Conservation (phyloP, 257 asterid genomes). For the Linaria vulgaris region DNA sequence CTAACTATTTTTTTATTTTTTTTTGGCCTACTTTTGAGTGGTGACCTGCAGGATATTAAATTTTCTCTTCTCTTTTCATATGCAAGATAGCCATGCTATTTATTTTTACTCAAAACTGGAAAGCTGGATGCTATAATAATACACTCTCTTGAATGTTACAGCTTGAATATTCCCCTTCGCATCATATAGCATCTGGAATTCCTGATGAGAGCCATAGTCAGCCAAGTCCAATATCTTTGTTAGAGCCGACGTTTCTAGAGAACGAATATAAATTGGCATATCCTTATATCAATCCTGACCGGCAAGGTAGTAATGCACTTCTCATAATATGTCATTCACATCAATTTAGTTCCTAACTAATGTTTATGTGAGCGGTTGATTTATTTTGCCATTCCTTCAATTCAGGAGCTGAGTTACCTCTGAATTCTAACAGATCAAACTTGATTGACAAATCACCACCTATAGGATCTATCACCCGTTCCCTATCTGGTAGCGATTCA, state of each 20-base stretch:
- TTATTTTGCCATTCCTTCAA: conserved; percentile 12
- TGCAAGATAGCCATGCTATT: neutral
- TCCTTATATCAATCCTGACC: conserved; percentile 40
- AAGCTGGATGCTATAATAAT: conserved; percentile 8
- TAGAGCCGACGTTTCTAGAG: conserved; percentile 69
- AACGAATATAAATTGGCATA: conserved; percentile 43
- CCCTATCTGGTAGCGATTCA: conserved; percentile 66
- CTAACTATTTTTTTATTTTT: too few relatives aligned
- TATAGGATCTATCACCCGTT: conserved; percentile 86
- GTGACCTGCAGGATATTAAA: too few relatives aligned
- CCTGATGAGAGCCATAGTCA: conserved; percentile 74
- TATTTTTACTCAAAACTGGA: neutral
- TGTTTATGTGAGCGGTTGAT: conserved; percentile 10
- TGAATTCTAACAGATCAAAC: conserved; percentile 48
- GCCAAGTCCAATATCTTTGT: conserved; percentile 91
- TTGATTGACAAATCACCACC: conserved; percentile 96
- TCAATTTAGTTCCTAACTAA: neutral
- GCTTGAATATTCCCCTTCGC: conserved; percentile 36
- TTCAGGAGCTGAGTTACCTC: conserved; percentile 56
- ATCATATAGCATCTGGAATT: conserved; percentile 40
- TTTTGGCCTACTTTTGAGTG: neutral
- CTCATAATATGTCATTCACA: neutral
- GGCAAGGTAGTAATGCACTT: conserved; percentile 54
- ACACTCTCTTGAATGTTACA: conserved; percentile 34
- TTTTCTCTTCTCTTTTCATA: neutral